phyloP scores from a whole-genome alignment of 495 filamentous ascomycete genomes.

The Aspergillus kassunensis region DNA sequence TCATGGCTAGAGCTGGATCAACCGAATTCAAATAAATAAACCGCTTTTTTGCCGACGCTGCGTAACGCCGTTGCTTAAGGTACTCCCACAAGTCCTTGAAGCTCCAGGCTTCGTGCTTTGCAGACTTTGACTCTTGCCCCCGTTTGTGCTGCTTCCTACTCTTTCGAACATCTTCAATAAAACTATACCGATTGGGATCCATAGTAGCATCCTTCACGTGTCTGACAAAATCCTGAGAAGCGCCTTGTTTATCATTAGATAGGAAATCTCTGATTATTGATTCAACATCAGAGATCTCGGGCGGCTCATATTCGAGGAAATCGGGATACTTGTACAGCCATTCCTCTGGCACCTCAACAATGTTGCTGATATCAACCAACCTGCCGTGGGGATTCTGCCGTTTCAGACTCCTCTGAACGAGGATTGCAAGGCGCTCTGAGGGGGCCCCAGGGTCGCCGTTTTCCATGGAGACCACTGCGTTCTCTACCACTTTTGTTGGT shows the following conservation, averaged over 20 bases:
- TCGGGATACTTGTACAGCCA: constrained; percentile 10
- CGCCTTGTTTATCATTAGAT: neutral
- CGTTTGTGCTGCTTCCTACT: constrained; percentile 6
- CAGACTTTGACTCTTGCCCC: neutral
- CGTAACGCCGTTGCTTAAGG: neutral
- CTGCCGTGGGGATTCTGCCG: constrained; percentile 6
- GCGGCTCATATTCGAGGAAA: constrained; percentile 2
- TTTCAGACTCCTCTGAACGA: constrained; percentile 5
- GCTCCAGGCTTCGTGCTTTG: neutral
- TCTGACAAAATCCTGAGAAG: neutral
- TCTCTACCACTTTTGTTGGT: neutral
- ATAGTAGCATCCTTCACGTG: neutral
- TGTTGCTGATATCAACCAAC: constrained; percentile 8
- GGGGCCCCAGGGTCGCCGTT: neutral
- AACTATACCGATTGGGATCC: neutral
- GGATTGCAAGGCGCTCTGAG: neutral
- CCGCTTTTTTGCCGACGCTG: neutral
- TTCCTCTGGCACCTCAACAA: constrained; percentile 11
- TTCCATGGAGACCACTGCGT: neutral
- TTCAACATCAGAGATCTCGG: neutral
- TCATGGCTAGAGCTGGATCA: neutral
- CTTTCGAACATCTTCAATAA: constrained; percentile 6
- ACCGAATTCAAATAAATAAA: constrained; percentile 10
- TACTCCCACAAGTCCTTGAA: neutral
- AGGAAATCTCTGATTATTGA: constrained; percentile 1